Evolutionary conservation across 495 filamentous ascomycete genomes (phyloP), one percentile per base, ranked within the genome.

Genomic region (Alectoria sarmentosa): DNA sequence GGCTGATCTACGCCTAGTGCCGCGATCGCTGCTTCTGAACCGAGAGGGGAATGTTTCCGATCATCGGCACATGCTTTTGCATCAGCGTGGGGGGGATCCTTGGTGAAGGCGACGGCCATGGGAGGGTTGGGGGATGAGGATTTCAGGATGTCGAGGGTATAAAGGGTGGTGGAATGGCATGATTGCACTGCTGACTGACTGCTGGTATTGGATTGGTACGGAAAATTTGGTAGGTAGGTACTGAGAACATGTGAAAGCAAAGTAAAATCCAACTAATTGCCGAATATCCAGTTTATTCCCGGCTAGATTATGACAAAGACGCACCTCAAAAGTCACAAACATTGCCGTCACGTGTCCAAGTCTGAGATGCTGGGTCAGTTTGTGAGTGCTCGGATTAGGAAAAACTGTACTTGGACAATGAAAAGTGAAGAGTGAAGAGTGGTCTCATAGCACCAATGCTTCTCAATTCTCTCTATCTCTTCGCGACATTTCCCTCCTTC

Each of bases 21-120:
- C 44, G 54, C 3, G 34, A 46, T 44, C 0, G 54, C 48, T 28
- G 55, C 42, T 36, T 46, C 62, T 15, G 38, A 58, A 36, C 19
- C 39, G 13, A 15, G 21, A 30, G n/a, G 38, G 9, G 39, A 34
- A 44, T 11, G n/a, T 11, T 60, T 19, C 4, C 17, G 44, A n/a
- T 58, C 42, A n/a, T 21, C 21, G 39, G 7, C 34, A 36, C 36
- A 34, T 28, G 39, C 34, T 39, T 23, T 64, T 32, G 49, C 21
- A 36, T 38, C 26, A n/a, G 34, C n/a, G 2, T 38, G 38, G 8
- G 21, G n/a, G n/a, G 39, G 23, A 0, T 58, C 54, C 48, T 37
- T 58, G 61, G 36, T 49, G 61, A 10, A 63, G 21, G 6, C 15
- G 34, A 13, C 26, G 39, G 61, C 61, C 61, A 57, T 56, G 26